Base-by-base conservation (phyloP, 805 yeast genomes). In the Metschnikowia aberdeeniae region DNA sequence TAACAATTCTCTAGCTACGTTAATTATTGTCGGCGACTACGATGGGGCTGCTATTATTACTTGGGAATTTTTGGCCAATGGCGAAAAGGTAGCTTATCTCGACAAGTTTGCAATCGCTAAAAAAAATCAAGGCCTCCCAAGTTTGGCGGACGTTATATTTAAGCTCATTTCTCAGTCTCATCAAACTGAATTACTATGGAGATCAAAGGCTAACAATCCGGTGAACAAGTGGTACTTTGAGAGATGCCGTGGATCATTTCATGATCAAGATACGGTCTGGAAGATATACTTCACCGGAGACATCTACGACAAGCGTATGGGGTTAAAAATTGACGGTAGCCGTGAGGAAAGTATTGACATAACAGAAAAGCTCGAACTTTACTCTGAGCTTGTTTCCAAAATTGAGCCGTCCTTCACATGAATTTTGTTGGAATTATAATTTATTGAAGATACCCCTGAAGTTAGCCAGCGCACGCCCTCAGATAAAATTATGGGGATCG, bases 181-280 rank as follows among this genome's bases (percentile, higher is more conserved):
- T 59, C 86, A 88, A 0, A 66, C 75, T 12, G 93, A 89, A 59
- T 62, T 89, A 10, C 67, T 93, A 1, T 93, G 99, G 99, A 77
- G 99, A 57, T 92, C 98, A 1, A 71, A 96, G 37, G 77, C 76
- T 46, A 77, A 68, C 44, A 93, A 93, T 62, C 96, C 97, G 0
- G 97, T 93, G 6, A 93, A 93, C 68, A 89, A 89, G 59, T 93
- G 99, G 99, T 92, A 92, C 61, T 93, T 92, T 64, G 97, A 93
- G 59, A 73, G 99, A 51, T 84, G 96, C 34, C 68, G 74, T 13
- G 96, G 96, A 1, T 82, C 84, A 24, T 59, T 81, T 34, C 63
- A 67, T 28, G 47, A 52, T 8, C 58, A 62, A 0, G 64, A 57
- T 4, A 66, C 73, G 5, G 63, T 59, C 27, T 71, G 75, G 75